Base-by-base conservation (phyloP, 306 rosid species). In the Lagenaria siceraria region DNA sequence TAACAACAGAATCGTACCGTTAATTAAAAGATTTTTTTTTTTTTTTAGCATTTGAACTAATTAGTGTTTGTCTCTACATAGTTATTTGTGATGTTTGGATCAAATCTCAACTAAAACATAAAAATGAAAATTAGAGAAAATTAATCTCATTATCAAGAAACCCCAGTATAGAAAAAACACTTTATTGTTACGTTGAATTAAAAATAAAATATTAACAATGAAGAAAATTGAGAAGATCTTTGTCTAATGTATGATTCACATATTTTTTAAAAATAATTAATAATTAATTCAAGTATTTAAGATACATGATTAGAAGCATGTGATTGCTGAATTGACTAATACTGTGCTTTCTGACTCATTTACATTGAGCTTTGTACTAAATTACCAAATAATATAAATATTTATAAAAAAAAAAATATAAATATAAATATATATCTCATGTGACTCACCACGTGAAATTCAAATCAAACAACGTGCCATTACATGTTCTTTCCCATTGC, bases 401-500 rank as follows among this genome's bases (percentile, higher is more conserved):
- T 24, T 12, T 11, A 62, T 6, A 25, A 14, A n/a, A n/a, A n/a
- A n/a, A n/a, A n/a, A 62, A 19, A 35, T 19, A 35, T 33, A 19
- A 4, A 64, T 0, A 61, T 6, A 33, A 2, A 62, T 17, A 35
- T 8, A n/a, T n/a, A 66, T 69, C 53, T 69, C 75, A 69, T 69
- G 53, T 69, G 75, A 69, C 54, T 69, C 75, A 2, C 54, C 75
- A 69, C 75, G 75, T 69, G 75, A 43, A 69, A 42, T 46, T 22
- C 75, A 69, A 69, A 69, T 69, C 75, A 69, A 42, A 43, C 36
- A 13, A 69, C 75, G 75, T 69, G 75, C 35, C 54, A 15, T 17
- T 51, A 42, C 75, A 40, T 69, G 75, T 69, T 69, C 75, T 69
- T 43, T 69, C 75, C 75, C 74, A 68, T 68, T 68, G 53, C 52